Base-by-base conservation (phyloP, 768 basidiomycete species). In the Hydnomerulius pinastri region DNA sequence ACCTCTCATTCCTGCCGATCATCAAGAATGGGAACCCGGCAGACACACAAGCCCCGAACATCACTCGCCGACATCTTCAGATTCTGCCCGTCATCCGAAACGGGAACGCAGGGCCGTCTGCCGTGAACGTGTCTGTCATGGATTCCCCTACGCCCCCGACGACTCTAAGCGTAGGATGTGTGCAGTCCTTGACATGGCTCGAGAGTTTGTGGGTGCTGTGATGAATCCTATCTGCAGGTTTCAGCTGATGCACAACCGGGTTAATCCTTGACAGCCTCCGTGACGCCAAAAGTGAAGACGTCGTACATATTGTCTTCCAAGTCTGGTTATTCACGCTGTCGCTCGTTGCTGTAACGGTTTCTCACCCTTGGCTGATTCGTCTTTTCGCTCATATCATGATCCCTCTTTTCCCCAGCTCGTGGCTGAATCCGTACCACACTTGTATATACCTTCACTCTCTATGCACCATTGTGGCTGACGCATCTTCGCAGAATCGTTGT, bases 371-470 rank as follows among this genome's bases (percentile, higher is more conserved):
- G n/a, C n/a, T n/a, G n/a, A n/a, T n/a, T n/a, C n/a, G n/a, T n/a
- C n/a, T n/a, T n/a, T n/a, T n/a, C n/a, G n/a, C n/a, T n/a, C n/a
- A n/a, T n/a, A n/a, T n/a, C n/a, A n/a, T n/a, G n/a, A n/a, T n/a
- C n/a, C n/a, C n/a, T n/a, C n/a, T n/a, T n/a, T n/a, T n/a, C n/a
- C n/a, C n/a, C n/a, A 82, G 80, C 67, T 82, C 36, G 49, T 80
- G 41, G 74, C 71, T 46, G 79, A 81, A 57, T 79, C 78, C 1
- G 69, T 78, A 30, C 80, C 81, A 6, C 78, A 80, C 55, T 66
- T 82, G 35, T 73, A 71, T 2, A 77, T 35, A 29, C 25, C 8
- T 12, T 32, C 27, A 18, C 3, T 7, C 3, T 18, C 30, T 4
- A 11, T 17, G 21, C 21, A 6, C 4, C 6, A 38, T 18, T n/a